A percentile compares a stretch with the other conserved stretches of the same genome.
Conservation (phyloP, 2,329 filamentous ascomycete species). For the Epichloe elymi region DNA sequence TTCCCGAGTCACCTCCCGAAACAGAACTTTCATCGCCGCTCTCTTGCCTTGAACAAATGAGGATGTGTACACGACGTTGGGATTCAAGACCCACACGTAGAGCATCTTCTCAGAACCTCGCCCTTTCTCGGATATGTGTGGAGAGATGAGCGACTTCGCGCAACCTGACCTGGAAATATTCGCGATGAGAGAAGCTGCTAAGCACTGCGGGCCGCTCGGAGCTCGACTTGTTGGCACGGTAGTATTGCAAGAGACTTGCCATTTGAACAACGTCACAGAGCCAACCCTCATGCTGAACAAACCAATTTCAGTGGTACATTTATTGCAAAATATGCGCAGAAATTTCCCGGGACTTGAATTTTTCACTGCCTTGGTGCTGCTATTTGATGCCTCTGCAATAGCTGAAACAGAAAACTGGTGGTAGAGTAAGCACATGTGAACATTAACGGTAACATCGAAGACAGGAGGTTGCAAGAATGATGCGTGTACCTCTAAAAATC, state of each 20-base stretch:
- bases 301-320: slow-evolving; percentile 34
- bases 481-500: slow-evolving; percentile 38
- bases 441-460: not conserved
- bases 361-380: slow-evolving; percentile 16
- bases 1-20: slow-evolving; percentile 26
- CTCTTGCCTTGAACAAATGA: slow-evolving; percentile 17
- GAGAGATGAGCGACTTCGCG: slow-evolving; percentile 41
- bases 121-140: slow-evolving; percentile 9
- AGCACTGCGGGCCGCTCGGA: slow-evolving; percentile 35
- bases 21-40: slow-evolving; percentile 41
- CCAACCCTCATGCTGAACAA: slow-evolving; percentile 30
- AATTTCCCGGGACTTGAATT: slow-evolving; percentile 14
- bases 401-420: slow-evolving; percentile 26
- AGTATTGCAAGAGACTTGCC: slow-evolving; percentile 35
- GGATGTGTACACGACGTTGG: slow-evolving; percentile 39
- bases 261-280: slow-evolving; percentile 43
- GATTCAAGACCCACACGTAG: slow-evolving; percentile 43
- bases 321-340: slow-evolving; percentile 30
- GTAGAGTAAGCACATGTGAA: slow-evolving; percentile 11
- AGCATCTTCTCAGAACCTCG: slow-evolving; percentile 17
- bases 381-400: slow-evolving; percentile 17
- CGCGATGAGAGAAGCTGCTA: slow-evolving; percentile 38
- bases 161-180: slow-evolving; percentile 43
- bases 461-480: not conserved
- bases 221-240: slow-evolving; percentile 11